phyloP scores from a whole-genome alignment of 192 early-diverging fungal species.

The Coemansia sp. region DNA sequence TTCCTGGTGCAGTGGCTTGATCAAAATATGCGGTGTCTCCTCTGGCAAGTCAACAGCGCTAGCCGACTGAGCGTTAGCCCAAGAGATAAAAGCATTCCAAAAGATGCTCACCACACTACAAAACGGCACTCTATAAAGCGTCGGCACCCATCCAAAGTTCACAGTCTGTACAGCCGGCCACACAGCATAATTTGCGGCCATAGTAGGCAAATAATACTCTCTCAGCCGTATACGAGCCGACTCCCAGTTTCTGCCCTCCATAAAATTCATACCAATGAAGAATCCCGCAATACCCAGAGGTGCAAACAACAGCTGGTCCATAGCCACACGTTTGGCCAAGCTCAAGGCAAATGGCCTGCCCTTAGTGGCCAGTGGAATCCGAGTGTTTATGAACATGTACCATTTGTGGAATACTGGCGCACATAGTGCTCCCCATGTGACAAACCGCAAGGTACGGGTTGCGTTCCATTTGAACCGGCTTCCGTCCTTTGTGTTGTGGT shows the following conservation, averaged over 20 bases:
- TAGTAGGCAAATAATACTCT: conserved; percentile 61
- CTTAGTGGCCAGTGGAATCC: conserved; percentile 57
- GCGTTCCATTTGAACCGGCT: conserved; percentile 32
- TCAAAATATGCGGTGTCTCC: conserved; percentile 33
- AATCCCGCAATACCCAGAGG: conserved; percentile 70
- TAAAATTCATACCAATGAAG: conserved; percentile 65
- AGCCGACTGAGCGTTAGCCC: conserved; percentile 56
- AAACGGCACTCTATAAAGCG: conserved; percentile 69
- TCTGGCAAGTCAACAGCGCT: conserved; percentile 29
- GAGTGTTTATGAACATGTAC: conserved; percentile 68
- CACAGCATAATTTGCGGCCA: conserved; percentile 71
- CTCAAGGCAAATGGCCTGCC: conserved; percentile 10
- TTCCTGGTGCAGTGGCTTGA: conserved; percentile 15
- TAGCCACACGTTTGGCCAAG: conserved; percentile 59
- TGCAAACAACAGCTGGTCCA: conserved; percentile 70
- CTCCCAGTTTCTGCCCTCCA: conserved; percentile 58
- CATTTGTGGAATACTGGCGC: conserved; percentile 72
- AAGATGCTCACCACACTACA: conserved; percentile 71
- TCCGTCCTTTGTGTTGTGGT: conserved; percentile 17
- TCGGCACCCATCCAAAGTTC: conserved; percentile 74
- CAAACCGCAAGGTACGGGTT: conserved; percentile 62
- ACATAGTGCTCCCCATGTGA: conserved; percentile 67
- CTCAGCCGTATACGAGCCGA: conserved; percentile 64
- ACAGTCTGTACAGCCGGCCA: conserved; percentile 76
- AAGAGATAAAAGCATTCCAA: conserved; percentile 77